Base-by-base conservation (phyloP, 192 early-diverging fungal genomes). In the Coemansia sp. region DNA sequence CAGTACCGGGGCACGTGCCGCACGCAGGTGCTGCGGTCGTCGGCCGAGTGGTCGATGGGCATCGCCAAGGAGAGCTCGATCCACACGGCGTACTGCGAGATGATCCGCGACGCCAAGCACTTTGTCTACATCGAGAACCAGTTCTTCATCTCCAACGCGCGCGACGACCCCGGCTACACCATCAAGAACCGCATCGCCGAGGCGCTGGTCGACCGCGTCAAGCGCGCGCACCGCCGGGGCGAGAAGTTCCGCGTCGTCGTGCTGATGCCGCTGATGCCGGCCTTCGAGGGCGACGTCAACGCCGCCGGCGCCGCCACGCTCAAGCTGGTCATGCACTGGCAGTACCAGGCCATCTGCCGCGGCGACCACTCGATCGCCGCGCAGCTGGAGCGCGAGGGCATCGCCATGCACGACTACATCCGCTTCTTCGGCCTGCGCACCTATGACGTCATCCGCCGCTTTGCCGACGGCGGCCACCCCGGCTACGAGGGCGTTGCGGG, bases 51-150 rank as follows among this genome's bases (percentile, higher is more conserved):
- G 90, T 88, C 86, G 31, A 75, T 75, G 48, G 89, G 85, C 21
- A 85, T 89, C 63, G 79, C 73, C 12, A 82, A 75, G 41, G 90
- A 92, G 78, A 83, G 81, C 74, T 91, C 89, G 33, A 95, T 95
- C 69, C 87, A 89, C 65, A 91, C 86, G 26, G 93, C 92, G 9
- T 95, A 95, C 68, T 73, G 86, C 39, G 82, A 87, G 57, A 76
- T 85, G 59, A 95, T 95, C 70, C 65, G 69, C 28, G 76, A 82
- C 31, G 85, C 93, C 25, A 77, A 92, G 70, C 91, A 93, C 62
- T 94, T 89, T 80, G 77, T 95, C 33, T 93, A 95, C 72, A 95
- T 95, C 66, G 93, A 95, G 68, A 94, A 95, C 71, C 93, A 95
- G 69, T 95, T 95, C 82, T 95, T 95, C 67, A 88, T 91, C 59